phyloP scores from a whole-genome alignment of 106 monocot species.

The Xerophyta viscosa region DNA sequence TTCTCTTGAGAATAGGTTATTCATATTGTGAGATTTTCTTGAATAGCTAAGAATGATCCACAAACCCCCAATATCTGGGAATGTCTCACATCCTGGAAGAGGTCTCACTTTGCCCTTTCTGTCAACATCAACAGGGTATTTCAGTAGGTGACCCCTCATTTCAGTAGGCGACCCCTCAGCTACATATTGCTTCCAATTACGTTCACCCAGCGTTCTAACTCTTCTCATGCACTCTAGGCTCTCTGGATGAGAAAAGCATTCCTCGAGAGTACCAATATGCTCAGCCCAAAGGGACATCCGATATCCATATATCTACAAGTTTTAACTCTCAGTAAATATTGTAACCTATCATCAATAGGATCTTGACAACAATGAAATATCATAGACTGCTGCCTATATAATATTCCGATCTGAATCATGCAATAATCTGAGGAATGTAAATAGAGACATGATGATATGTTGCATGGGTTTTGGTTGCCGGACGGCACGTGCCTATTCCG shows the following conservation, averaged over 20 bases:
- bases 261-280: conserved; percentile 69
- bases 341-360: too few relatives aligned
- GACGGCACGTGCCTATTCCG: too few relatives aligned
- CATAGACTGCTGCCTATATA: too few relatives aligned
- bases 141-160: conserved; percentile 81
- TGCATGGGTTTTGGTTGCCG: too few relatives aligned
- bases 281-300: conserved; percentile 95
- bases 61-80: conserved; percentile 90
- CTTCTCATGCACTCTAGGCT: conserved; percentile 65
- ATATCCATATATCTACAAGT: conserved; percentile 74
- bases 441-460: too few relatives aligned
- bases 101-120: conserved; percentile 67
- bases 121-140: conserved; percentile 80
- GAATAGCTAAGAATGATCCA: conserved; percentile 52
- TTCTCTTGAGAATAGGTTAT: too few relatives aligned
- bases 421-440: too few relatives aligned
- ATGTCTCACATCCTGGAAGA: conserved; percentile 49
- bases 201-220: conserved; percentile 37
- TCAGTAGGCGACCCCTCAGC: conserved; percentile 63
- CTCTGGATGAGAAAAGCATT: conserved; percentile 54
- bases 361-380: too few relatives aligned
- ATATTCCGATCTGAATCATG: too few relatives aligned
- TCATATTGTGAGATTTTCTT: conserved; percentile 78
- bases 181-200: conserved; percentile 59
- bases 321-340: not conserved